Percentiles rank a stretch among this genome's conserved stretches.
Conservation (phyloP, 1,284 basidiomycete genomes). For the Paramarasmius palmivorus region DNA sequence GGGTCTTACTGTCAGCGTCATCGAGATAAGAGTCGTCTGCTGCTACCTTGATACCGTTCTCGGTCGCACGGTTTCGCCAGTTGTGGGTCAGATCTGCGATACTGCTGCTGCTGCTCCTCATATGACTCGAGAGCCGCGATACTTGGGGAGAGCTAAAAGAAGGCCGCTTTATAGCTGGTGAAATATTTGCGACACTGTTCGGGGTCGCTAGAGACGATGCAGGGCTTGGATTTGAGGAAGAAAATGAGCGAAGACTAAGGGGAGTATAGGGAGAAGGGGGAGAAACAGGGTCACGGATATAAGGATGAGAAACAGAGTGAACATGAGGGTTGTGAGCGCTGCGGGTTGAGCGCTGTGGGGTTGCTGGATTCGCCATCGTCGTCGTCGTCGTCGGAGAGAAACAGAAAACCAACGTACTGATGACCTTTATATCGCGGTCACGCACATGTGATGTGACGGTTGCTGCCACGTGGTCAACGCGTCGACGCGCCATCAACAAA, state of each 20-base stretch:
- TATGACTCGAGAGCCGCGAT: conserved; percentile 23
- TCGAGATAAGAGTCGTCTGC: conserved; percentile 52
- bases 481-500: too few species aligned
- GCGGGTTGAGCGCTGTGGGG: conserved; percentile 30
- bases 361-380: conserved; percentile 16
- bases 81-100: conserved; percentile 64
- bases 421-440: too few species aligned
- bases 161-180: conserved; percentile 37
- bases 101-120: conserved; percentile 37
- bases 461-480: too few species aligned
- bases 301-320: conserved; percentile 17
- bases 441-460: too few species aligned
- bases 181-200: conserved; percentile 33
- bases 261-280: conserved; percentile 57
- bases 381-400: conserved; percentile 15
- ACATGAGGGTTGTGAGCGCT: conserved; percentile 20
- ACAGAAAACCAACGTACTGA: neutral
- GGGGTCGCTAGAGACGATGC: conserved; percentile 39
- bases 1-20: conserved; percentile 52
- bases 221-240: conserved; percentile 43
- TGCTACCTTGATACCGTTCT: conserved; percentile 69
- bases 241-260: conserved; percentile 60
- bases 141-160: conserved; percentile 36
- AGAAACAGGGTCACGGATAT: conserved; percentile 18
- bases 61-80: conserved; percentile 71